These are phyloP conservation scores for Lanmaoa pseudosensibilis DNA, from an alignment of 768 basidiomycete genomes.

Conservation along the genomic window DNA sequence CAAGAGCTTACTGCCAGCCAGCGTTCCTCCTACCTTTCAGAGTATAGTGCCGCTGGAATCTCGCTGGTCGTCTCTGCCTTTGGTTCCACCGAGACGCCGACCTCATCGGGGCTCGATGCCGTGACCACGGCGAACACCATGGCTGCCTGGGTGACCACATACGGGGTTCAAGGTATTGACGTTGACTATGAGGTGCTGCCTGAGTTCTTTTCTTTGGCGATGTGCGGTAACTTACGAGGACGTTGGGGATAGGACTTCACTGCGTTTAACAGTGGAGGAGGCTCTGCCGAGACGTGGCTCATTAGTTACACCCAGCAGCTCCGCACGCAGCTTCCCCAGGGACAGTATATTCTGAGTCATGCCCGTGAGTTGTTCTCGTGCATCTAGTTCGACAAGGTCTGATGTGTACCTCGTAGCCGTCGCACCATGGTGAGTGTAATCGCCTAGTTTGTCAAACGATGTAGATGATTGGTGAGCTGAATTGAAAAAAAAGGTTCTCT, in stretches of 20 bases:
- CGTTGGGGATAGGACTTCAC: constrained; percentile 29
- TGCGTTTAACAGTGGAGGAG: constrained; percentile 36
- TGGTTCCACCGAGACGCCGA: constrained; percentile 45
- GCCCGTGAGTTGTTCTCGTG: constrained; percentile 30
- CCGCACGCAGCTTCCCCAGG: constrained; percentile 33
- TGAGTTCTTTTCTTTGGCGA: not conserved
- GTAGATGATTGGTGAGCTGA: not conserved
- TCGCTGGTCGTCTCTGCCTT: constrained; percentile 58
- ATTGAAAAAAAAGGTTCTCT: constrained; percentile 18
- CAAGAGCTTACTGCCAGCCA: constrained; percentile 35
- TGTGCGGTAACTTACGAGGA: not conserved
- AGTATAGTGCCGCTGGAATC: constrained; percentile 55
- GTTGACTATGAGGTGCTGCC: constrained; percentile 50
- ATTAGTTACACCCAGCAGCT: constrained; percentile 34
- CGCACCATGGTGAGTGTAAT: constrained; percentile 22
- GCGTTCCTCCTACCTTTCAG: constrained; percentile 42
- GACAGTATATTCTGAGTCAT: constrained; percentile 36
- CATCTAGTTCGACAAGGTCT: not conserved
- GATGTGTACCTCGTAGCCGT: constrained; percentile 12
- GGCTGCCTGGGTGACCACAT: constrained; percentile 48
- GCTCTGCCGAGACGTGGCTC: constrained; percentile 40
- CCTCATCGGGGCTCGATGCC: constrained; percentile 41
- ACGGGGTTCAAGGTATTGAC: constrained; percentile 50
- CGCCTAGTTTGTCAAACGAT: not conserved
- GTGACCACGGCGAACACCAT: constrained; percentile 42